Conservation (phyloP, 1,284 basidiomycete genomes). For the Cryptococcus maquisensis region DNA sequence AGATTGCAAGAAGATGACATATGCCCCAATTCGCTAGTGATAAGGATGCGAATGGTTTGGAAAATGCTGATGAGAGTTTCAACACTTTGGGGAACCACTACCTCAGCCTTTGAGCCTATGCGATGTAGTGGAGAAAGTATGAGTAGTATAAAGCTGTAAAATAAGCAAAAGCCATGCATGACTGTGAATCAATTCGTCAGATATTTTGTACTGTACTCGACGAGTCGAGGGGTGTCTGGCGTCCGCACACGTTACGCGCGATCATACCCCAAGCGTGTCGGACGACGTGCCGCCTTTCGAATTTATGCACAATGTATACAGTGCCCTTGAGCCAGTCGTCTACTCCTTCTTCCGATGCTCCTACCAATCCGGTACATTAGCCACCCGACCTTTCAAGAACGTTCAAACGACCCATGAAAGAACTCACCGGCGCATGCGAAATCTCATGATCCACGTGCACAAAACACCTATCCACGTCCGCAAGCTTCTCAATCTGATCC, state of each 20-base stretch:
- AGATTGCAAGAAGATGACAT: conserved; percentile 18
- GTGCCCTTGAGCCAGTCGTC: neutral
- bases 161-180: too few relatives aligned
- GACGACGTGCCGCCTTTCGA: too few relatives aligned
- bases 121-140: too few relatives aligned
- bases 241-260: too few relatives aligned
- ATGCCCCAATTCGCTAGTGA: neutral
- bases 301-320: neutral
- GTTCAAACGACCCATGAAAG: neutral
- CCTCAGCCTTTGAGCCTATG: too few relatives aligned
- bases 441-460: conserved; percentile 94
- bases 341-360: conserved; percentile 35
- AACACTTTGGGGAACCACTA: too few relatives aligned
- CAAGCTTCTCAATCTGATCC: conserved; percentile 87
- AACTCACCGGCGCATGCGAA: conserved; percentile 57
- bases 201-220: too few relatives aligned
- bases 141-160: too few relatives aligned
- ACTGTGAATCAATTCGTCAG: too few relatives aligned
- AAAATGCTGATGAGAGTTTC: conserved; percentile 20
- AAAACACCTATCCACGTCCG: conserved; percentile 85
- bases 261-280: too few relatives aligned
- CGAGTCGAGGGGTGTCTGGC: too few relatives aligned
- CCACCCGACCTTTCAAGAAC: neutral
- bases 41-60: conserved; percentile 20
- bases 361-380: conserved; percentile 6